These are phyloP conservation scores for Paspalum notatum DNA, from an alignment of 176 grass and related monocot species.

Conservation along the genomic window DNA sequence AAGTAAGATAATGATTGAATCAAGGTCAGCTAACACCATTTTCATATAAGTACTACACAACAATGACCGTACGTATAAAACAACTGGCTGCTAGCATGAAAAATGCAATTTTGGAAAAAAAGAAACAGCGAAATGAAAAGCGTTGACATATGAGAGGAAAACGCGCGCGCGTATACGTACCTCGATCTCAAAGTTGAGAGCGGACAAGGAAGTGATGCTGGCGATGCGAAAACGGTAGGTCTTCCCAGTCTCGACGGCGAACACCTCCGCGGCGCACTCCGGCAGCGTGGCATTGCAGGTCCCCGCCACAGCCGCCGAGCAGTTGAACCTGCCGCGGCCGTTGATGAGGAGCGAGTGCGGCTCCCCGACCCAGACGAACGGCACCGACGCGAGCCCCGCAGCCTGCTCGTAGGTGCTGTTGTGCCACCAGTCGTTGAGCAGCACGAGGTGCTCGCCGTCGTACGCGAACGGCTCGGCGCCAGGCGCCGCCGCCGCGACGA, in stretches of 20 bases:
- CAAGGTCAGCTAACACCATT: too few species aligned
- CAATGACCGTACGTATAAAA: too few species aligned
- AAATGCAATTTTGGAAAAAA: neutral
- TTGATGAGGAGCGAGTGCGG: constrained; percentile 86
- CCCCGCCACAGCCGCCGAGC: constrained; percentile 37
- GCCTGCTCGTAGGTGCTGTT: constrained; percentile 76
- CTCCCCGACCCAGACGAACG: constrained; percentile 68
- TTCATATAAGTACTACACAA: too few species aligned
- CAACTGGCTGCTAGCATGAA: too few species aligned
- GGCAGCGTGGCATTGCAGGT: constrained; percentile 50
- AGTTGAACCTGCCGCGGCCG: constrained; percentile 65
- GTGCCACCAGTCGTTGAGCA: constrained; percentile 96
- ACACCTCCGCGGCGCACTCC: constrained; percentile 57
- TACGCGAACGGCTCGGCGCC: constrained; percentile 66
- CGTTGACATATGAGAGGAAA: neutral
- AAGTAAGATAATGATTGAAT: too few species aligned
- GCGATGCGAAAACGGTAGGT: constrained; percentile 78
- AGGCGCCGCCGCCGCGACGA: constrained; percentile 32
- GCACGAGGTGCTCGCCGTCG: constrained; percentile 59
- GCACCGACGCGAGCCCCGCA: constrained; percentile 48
- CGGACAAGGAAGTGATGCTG: constrained; percentile 76
- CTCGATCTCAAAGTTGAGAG: constrained; percentile 94
- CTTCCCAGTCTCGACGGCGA: constrained; percentile 66
- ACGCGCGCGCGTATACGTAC: constrained; percentile 3
- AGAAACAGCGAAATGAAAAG: neutral